These are phyloP conservation scores for Chaetomium olivaceum DNA, from an alignment of 2,329 filamentous ascomycete species.

Conservation along the genomic window DNA sequence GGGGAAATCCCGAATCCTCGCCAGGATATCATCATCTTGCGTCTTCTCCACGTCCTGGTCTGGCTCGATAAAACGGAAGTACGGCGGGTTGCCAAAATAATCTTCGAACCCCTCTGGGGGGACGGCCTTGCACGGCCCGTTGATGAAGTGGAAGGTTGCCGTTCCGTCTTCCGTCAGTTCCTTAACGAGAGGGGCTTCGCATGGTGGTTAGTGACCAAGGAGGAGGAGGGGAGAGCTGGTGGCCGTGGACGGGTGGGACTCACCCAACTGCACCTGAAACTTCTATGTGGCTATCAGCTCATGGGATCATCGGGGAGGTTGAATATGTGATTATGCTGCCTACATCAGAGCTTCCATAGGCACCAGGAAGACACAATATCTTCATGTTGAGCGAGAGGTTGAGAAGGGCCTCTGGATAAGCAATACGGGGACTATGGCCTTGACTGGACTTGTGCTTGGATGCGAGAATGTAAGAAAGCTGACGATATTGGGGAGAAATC, in stretches of 20 bases:
- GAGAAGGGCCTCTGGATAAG: background rate
- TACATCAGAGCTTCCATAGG: slow-evolving; percentile 58
- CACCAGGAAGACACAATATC: slow-evolving; percentile 59
- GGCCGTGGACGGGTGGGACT: slow-evolving; percentile 2
- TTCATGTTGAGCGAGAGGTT: slow-evolving; percentile 43
- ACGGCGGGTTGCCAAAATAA: slow-evolving; percentile 57
- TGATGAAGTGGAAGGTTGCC: slow-evolving; percentile 53
- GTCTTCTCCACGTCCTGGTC: slow-evolving; percentile 47
- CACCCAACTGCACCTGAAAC: slow-evolving; percentile 57
- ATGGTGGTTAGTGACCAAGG: background rate
- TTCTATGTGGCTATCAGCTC: slow-evolving; percentile 43
- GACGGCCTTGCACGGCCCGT: slow-evolving; percentile 51
- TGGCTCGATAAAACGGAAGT: slow-evolving; percentile 57
- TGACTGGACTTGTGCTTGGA: background rate
- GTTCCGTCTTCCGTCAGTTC: slow-evolving; percentile 49
- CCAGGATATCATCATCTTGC: slow-evolving; percentile 48
- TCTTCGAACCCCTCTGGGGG: slow-evolving; percentile 57
- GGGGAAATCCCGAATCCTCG: slow-evolving; percentile 56
- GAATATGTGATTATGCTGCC: slow-evolving; percentile 31
- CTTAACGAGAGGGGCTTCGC: slow-evolving; percentile 49
- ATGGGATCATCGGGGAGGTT: background rate
- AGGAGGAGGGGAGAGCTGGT: background rate
- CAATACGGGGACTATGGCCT: background rate
- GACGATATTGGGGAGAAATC: background rate
- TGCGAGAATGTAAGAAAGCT: background rate